Percentiles rank a stretch among this genome's conserved stretches.
Evolutionary conservation across 1,139 yeast species (phyloP).

Genomic region (Yamadazyma mexicana): DNA sequence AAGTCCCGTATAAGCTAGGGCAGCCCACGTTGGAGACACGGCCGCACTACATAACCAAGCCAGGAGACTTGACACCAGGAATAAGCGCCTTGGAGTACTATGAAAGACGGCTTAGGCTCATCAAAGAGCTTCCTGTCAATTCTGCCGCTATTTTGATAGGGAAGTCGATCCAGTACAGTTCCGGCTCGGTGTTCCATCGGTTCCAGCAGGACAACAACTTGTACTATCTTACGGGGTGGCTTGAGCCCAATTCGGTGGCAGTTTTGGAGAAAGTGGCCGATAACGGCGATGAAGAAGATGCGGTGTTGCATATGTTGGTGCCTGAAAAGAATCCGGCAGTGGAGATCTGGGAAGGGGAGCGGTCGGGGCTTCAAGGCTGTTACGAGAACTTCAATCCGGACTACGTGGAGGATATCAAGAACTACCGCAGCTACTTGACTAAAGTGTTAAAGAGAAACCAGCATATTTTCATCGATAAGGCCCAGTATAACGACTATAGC

Average conservation of each 20-base stretch:
- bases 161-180: conserved; percentile 67
- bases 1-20: conserved; percentile 51
- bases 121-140: conserved; percentile 56
- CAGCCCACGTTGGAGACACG: conserved; percentile 88
- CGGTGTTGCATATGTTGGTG: conserved; percentile 74
- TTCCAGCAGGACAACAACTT: conserved; percentile 92
- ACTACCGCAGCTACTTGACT: conserved; percentile 41
- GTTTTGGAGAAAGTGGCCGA: conserved; percentile 63
- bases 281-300: conserved; percentile 48
- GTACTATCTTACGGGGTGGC: conserved; percentile 86
- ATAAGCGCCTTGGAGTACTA: conserved; percentile 82
- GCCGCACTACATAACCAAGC: conserved; percentile 63
- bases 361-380: conserved; percentile 86
- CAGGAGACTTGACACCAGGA: conserved; percentile 88
- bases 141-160: conserved; percentile 80
- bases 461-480: conserved; percentile 51
- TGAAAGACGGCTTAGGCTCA: conserved; percentile 61
- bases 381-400: conserved; percentile 86
- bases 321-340: conserved; percentile 76
- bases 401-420: conserved; percentile 53
- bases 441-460: conserved; percentile 48
- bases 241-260: conserved; percentile 85
- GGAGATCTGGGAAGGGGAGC: conserved; percentile 94
- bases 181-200: conserved; percentile 87
- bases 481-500: conserved; percentile 6